Evolutionary conservation across 1,139 yeast species (phyloP).

Genomic region (Debaryomyces sp.): DNA sequence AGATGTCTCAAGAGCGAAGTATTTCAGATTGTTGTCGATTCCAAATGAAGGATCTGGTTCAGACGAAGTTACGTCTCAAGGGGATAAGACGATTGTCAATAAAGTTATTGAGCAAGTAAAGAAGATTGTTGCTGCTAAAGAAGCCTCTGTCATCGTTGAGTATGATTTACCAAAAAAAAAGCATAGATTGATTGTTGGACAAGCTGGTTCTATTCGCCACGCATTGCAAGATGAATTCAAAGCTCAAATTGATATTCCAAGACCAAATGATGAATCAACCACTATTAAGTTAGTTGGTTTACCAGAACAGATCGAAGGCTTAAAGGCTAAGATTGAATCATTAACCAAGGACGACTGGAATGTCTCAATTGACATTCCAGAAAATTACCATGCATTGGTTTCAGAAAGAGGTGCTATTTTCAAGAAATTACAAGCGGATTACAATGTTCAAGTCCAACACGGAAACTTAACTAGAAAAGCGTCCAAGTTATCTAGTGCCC

Average conservation of each 20-base stretch:
- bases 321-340: conserved; percentile 53
- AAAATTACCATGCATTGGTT: conserved; percentile 58
- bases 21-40: conserved; percentile 65
- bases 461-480: conserved; percentile 58
- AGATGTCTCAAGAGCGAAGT: conserved; percentile 44
- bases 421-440: conserved; percentile 57
- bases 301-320: conserved; percentile 62
- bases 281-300: conserved; percentile 55
- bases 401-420: conserved; percentile 70
- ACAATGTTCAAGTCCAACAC: conserved; percentile 64
- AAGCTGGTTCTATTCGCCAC: conserved; percentile 77
- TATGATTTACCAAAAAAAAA: conserved; percentile 71
- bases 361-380: conserved; percentile 57
- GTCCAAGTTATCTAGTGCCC: conserved; percentile 45
- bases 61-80: conserved; percentile 65
- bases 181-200: conserved; percentile 80
- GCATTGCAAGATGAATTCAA: conserved; percentile 69
- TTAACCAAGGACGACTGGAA: conserved; percentile 58
- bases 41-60: conserved; percentile 76
- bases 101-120: conserved; percentile 68
- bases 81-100: conserved; percentile 75
- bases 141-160: conserved; percentile 60
- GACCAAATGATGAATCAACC: conserved; percentile 51
- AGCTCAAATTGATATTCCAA: conserved; percentile 71
- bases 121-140: conserved; percentile 64